Percentiles rank a stretch among this genome's conserved stretches.
Evolutionary conservation across 805 yeast genomes (phyloP).

Genomic region (Monosporozyma yasuniensis): DNA sequence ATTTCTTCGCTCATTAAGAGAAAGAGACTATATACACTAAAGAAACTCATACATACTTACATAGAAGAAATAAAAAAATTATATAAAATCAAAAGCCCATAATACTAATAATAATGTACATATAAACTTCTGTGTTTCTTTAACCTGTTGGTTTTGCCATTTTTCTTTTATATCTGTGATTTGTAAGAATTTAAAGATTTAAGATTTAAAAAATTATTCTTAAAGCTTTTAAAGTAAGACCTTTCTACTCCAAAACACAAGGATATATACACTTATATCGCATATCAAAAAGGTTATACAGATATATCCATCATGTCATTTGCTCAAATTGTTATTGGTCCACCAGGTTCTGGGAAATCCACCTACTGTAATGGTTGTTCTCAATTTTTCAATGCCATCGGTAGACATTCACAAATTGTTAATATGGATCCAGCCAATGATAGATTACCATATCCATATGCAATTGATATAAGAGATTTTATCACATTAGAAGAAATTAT

Average conservation of each 20-base stretch:
- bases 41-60: neutral
- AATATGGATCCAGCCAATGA: constrained; percentile 94
- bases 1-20: constrained; percentile 44
- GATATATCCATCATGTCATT: constrained; percentile 39
- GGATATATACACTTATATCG: too few relatives aligned
- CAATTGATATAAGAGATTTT: constrained; percentile 70
- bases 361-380: constrained; percentile 89
- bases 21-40: neutral
- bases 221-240: neutral
- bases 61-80: too few relatives aligned
- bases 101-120: neutral
- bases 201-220: neutral
- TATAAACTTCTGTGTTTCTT: neutral
- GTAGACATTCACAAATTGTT: constrained; percentile 74
- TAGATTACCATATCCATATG: constrained; percentile 56
- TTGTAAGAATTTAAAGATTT: neutral
- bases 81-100: neutral
- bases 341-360: constrained; percentile 96
- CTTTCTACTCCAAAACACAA: too few relatives aligned
- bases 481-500: constrained; percentile 69
- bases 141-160: too few relatives aligned
- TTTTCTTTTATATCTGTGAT: neutral
- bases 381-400: constrained; percentile 90
- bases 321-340: constrained; percentile 93
- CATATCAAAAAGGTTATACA: too few relatives aligned